Base-by-base conservation (phyloP, 768 basidiomycete genomes). In the Suillus fuscotomentosus region DNA sequence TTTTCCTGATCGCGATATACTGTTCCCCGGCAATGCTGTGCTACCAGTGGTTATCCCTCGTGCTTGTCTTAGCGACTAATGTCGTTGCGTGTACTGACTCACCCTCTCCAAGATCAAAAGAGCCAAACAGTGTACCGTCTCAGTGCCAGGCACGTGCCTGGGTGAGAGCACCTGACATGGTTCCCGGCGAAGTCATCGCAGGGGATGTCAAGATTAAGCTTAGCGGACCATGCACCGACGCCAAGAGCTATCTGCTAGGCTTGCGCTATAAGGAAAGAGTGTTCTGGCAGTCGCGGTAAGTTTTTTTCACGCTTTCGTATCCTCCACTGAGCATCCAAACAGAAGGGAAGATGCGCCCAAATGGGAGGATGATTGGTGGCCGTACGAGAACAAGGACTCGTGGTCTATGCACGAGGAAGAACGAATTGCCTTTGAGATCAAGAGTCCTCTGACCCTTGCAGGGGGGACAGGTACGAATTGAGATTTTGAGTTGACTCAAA, bases 341-440 rank as follows among this genome's bases (percentile, higher is more conserved):
- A 62, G 61, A 31, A 36, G 36, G 20, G 20, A 62, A 57, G 61
- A 55, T 31, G 54, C 53, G 7, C 61, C 61, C 9, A 11, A 34
- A 27, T 6, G 15, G 13, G 5, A 7, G n/a, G 22, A 38, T 14
- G 22, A 39, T 9, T 57, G 55, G 55, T 10, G 2, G 14, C 39
- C 2, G 0, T 60, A 54, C 31, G 34, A 66, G 8, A 53, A 72
- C 57, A 70, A 60, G 48, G 62, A 66, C 2, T 13, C 66, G 24
- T 72, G 71, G 71, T 6, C 64, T 11, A 38, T 68, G 6, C 60
- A 62, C 15, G 71, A 68, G 54, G 71, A 72, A 39, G 71, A 72
- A 17, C 54, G 67, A 10, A 2, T 60, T 5, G 67, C 62, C 20
- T 72, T 72, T 8, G 71, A 70, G 43, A 65, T 17, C 56, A 67